Evolutionary conservation across 2,329 filamentous ascomycete species (phyloP).

Genomic region (Biscogniauxia mediterranea): DNA sequence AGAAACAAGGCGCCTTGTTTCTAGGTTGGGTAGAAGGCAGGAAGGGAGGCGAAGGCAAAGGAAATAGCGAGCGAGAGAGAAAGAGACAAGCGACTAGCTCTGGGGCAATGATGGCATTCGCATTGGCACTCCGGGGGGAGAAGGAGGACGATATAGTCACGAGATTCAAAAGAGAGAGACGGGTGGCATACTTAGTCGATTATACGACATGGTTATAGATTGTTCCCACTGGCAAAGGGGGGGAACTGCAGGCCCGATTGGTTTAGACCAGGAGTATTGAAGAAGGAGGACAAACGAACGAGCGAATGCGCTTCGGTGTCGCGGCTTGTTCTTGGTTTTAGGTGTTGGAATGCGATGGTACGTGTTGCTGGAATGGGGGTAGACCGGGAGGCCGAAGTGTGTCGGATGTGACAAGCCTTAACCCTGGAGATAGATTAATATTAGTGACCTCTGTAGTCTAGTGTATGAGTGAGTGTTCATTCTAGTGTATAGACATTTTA

Average conservation of each 20-base stretch:
- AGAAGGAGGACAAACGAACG: constrained; percentile 16
- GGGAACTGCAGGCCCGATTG: constrained; percentile 11
- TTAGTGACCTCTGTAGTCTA: constrained; percentile 8
- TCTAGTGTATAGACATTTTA: too few relatives aligned
- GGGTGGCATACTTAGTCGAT: constrained; percentile 62
- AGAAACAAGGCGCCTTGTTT: background rate
- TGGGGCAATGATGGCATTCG: constrained; percentile 8
- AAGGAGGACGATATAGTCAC: constrained; percentile 6
- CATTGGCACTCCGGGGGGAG: constrained; percentile 1
- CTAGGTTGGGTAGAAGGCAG: constrained; percentile 5
- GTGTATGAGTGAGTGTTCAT: too few relatives aligned
- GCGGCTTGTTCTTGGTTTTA: constrained; percentile 10
- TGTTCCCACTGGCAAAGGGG: constrained; percentile 14
- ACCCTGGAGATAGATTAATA: constrained; percentile 11
- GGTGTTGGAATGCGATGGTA: constrained; percentile 14
- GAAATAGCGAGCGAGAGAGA: too few relatives aligned
- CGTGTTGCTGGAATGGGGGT: constrained; percentile 12
- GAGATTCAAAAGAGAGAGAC: background rate
- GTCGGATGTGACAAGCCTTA: constrained; percentile 8
- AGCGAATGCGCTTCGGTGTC: constrained; percentile 2
- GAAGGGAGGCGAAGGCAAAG: constrained; percentile 8
- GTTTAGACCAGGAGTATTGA: constrained; percentile 15
- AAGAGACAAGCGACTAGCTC: constrained; percentile 2
- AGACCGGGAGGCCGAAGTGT: constrained; percentile 5
- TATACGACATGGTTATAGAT: constrained; percentile 63